Base-by-base conservation (phyloP, 2,329 filamentous ascomycete genomes). In the Tolypocladium pustulatum region DNA sequence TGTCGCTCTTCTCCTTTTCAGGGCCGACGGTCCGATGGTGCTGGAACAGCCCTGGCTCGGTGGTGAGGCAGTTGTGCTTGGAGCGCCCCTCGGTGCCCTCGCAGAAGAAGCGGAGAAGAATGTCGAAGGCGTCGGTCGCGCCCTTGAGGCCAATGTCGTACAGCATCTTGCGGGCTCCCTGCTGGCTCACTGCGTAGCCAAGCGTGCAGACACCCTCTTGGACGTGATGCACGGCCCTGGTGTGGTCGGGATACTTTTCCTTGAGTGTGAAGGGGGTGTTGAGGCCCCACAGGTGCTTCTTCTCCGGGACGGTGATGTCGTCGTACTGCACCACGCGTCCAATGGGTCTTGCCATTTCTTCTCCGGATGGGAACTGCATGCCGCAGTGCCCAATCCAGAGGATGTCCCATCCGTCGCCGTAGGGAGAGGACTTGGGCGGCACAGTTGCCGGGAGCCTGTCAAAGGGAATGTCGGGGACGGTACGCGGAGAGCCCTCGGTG, bases 331-430 rank as follows among this genome's bases (percentile, higher is more conserved):
- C 65, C 8, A 76, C 65, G 5, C 71, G 68, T 0, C 66, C 67
- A 41, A 67, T 67, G 2, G 72, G 65, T 2, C 69, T 61, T 0
- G 54, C 46, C n/a, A 46, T 17, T 34, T 63, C 57, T 37, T 59
- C 55, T 54, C 59, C 22, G 20, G 30, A 54, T 25, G 70, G 66
- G 53, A 74, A 70, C 27, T 66, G 62, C 65, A 71, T 70, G 6
- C 75, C 75, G 59, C 78, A 80, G 63, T 79, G 76, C 30, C 79
- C 79, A 0, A 80, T 65, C 78, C 78, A 81, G 10, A 81, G 72
- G 3, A 81, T 61, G 59, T 82, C 79, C 80, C 79, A 82, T 59
- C 74, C 68, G 58, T 76, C 75, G n/a, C 79, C 78, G 57, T 80
- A 79, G 0, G 78, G 76, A 1, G 76, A 76, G 63, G 65, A 37